These are phyloP conservation scores for Colletotrichum echinochloae DNA, from an alignment of 2,329 filamentous ascomycete species.

Conservation along the genomic window DNA sequence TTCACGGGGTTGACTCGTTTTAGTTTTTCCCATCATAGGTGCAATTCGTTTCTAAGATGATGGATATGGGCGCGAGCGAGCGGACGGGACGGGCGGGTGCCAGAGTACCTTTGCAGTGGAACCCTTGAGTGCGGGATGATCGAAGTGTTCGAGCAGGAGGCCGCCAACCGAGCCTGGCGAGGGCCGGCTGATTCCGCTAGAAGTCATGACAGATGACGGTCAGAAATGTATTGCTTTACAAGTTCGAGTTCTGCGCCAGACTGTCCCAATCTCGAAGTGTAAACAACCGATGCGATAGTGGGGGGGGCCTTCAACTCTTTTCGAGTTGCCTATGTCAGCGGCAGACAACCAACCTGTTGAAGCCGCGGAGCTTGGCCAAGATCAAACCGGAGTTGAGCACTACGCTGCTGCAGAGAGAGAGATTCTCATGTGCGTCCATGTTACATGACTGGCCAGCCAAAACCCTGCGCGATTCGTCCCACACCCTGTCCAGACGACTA, in stretches of 20 bases:
- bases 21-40: background rate
- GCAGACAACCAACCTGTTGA: background rate
- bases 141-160: background rate
- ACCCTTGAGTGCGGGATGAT: background rate
- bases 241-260: background rate
- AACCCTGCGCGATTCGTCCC: background rate
- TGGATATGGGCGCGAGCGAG: background rate
- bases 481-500: background rate
- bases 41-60: background rate
- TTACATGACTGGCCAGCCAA: background rate
- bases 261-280: background rate
- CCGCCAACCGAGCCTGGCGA: background rate
- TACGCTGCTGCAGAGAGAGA: background rate
- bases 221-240: background rate
- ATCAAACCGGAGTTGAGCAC: background rate
- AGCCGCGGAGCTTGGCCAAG: background rate
- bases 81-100: background rate
- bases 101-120: background rate
- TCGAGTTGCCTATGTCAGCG: background rate
- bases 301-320: background rate
- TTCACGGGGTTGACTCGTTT: background rate
- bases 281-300: background rate
- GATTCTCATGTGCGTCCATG: background rate
- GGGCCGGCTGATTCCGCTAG: background rate
- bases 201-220: constrained; percentile 5